Evolutionary conservation across 1,284 basidiomycete species (phyloP).

Genomic region (Agaricales sp.): DNA sequence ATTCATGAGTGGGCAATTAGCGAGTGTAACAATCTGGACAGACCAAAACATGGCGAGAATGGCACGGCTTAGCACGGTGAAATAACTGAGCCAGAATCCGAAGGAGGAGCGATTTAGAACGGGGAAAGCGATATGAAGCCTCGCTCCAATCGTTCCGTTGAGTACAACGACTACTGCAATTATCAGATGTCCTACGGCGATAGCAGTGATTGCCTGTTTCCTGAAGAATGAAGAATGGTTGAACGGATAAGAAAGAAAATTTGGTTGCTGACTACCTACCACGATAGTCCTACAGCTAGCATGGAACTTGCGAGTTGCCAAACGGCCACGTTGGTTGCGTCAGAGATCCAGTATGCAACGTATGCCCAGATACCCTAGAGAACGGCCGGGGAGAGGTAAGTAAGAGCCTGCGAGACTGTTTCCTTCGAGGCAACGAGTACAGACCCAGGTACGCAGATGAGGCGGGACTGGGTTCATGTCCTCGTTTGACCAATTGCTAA

Average conservation of each 20-base stretch:
- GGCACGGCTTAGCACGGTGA: constrained; percentile 64
- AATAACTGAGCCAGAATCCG: constrained; percentile 74
- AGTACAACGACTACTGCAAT: constrained; percentile 48
- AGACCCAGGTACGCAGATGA: constrained; percentile 37
- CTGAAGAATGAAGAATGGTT: constrained; percentile 17
- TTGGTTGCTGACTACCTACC: constrained; percentile 22
- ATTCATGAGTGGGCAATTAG: neutral
- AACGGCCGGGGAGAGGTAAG: neutral
- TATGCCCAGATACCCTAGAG: neutral
- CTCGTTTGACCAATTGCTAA: constrained; percentile 30
- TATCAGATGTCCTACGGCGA: constrained; percentile 50
- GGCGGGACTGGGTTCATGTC: constrained; percentile 67
- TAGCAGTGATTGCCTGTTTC: constrained; percentile 53
- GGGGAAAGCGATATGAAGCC: constrained; percentile 59
- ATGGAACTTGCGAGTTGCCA: constrained; percentile 49
- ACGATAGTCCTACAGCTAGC: constrained; percentile 56
- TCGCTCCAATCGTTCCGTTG: constrained; percentile 66
- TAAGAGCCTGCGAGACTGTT: neutral
- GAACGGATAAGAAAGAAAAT: neutral
- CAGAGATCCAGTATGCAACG: constrained; percentile 53
- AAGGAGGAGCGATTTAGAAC: constrained; percentile 69
- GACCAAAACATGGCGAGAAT: constrained; percentile 77
- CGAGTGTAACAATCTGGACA: too few relatives aligned
- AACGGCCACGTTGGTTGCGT: constrained; percentile 37
- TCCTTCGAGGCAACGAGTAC: neutral